Conservation (phyloP, 805 yeast species). For the Metschnikowia amazonensis region DNA sequence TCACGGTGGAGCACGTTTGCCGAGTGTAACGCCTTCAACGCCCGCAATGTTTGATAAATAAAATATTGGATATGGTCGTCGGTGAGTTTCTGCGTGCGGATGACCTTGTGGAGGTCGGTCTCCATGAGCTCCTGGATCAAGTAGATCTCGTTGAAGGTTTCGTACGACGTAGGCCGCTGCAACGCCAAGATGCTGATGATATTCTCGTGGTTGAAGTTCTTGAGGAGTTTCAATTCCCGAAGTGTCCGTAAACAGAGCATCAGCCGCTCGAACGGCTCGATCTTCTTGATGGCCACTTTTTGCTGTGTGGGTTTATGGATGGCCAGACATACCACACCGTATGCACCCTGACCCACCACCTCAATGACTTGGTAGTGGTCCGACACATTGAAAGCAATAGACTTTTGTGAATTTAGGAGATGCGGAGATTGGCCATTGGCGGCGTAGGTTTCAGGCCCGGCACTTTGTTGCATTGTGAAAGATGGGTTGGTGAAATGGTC, state of each 20-base stretch:
- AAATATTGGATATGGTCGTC: slow-evolving; percentile 96
- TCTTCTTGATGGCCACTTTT: slow-evolving; percentile 92
- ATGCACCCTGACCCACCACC: slow-evolving; percentile 93
- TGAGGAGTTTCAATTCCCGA: slow-evolving; percentile 81
- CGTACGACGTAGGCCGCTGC: slow-evolving; percentile 75
- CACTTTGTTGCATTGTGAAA: slow-evolving; percentile 2
- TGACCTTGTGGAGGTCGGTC: slow-evolving; percentile 79
- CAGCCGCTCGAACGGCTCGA: slow-evolving; percentile 85
- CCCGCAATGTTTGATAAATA: slow-evolving; percentile 85
- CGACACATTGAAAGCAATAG: slow-evolving; percentile 72
- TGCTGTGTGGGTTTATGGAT: slow-evolving; percentile 80
- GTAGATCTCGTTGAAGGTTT: slow-evolving; percentile 80
- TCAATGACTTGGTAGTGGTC: slow-evolving; percentile 82
- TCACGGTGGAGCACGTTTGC: slow-evolving; percentile 95
- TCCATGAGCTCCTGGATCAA: slow-evolving; percentile 86
- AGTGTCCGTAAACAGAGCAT: slow-evolving; percentile 86
- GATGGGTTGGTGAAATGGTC: background rate
- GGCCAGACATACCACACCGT: slow-evolving; percentile 91
- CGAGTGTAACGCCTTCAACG: slow-evolving; percentile 83
- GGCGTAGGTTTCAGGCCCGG: slow-evolving; percentile 1
- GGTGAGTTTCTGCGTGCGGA: slow-evolving; percentile 72
- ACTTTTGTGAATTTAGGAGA: slow-evolving; percentile 19
- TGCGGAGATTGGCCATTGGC: background rate
- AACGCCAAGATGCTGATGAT: slow-evolving; percentile 86
- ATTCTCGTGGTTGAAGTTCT: slow-evolving; percentile 91